Evolutionary conservation across 192 early-diverging fungal species (phyloP), one percentile per base, ranked within the genome.

Genomic region (Backusella macrospora): DNA sequence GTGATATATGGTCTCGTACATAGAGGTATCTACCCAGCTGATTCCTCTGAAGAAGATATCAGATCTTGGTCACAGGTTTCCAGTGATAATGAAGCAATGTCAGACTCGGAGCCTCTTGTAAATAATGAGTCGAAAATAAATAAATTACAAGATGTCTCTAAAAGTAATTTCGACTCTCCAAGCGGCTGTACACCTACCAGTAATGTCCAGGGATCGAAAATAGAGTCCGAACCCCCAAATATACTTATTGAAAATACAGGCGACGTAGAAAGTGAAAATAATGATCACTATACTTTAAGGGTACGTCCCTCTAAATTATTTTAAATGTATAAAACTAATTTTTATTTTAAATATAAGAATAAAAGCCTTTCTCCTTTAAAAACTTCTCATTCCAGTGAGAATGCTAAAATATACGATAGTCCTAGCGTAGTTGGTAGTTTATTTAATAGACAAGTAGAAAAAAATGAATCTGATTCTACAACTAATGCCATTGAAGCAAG

Each of bases 11-110:
- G 52, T 9, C 52, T 59, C 26, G 52, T 59, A 4, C 52, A 59
- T 59, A 59, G 52, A 26, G 23, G 52, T 12, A 59, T 59, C 26
- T 12, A 59, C 5, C 52, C 52, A 4, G 52, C 26, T 1, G 52
- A 59, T 23, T 59, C 52, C 26, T 59, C 52, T 12, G 52, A 59
- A 12, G 52, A 59, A 59, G 52, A 59, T 26, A 26, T 59, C 21
- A 8, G 21, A 26, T 59, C 52, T 26, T 18, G 26, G 2, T 59
- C 52, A 4, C 52, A 59, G 26, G 9, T 23, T 59, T 59, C 52
- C 12, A 26, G 21, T 26, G 52, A 59, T 12, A 21, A 59, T 59
- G 52, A 59, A 59, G 18, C n/a, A 13, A 26, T n/a, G 21, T 26
- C 23, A 8, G 23, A 21, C 26, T 23, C 52, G 4, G 52, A 23